These are phyloP conservation scores for Takashimella koratensis DNA, from an alignment of 1,284 basidiomycete genomes.

Conservation along the genomic window DNA sequence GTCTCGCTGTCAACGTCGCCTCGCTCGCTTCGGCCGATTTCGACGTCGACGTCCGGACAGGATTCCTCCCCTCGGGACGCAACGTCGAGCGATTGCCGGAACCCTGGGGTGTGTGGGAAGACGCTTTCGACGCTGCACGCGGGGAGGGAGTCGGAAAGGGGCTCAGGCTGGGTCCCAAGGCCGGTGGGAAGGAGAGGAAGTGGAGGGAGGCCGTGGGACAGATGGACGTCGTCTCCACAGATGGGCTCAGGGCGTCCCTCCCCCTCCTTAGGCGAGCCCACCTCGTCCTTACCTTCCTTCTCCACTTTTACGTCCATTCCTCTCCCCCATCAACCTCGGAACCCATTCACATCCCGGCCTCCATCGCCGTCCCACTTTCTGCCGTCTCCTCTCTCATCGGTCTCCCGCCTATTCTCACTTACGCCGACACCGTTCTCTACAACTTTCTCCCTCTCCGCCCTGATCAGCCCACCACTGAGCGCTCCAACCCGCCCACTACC, in stretches of 20 bases:
- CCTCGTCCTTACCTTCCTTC: conserved; percentile 75
- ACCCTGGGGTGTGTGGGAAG: conserved; percentile 71
- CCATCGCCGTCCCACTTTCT: conserved; percentile 75
- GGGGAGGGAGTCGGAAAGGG: conserved; percentile 47
- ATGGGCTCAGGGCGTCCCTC: conserved; percentile 58
- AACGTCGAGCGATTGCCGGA: conserved; percentile 63
- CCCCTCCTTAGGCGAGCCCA: conserved; percentile 74
- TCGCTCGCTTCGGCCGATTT: conserved; percentile 90
- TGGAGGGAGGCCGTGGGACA: conserved; percentile 66
- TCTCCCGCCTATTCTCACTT: conserved; percentile 85
- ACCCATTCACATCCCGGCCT: conserved; percentile 58
- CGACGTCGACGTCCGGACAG: conserved; percentile 86
- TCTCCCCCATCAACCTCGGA: conserved; percentile 35
- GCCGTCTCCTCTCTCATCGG: conserved; percentile 69
- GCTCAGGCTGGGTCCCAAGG: conserved; percentile 56
- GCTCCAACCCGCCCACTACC: conserved; percentile 51
- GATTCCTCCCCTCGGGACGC: conserved; percentile 82
- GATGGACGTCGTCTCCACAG: conserved; percentile 63
- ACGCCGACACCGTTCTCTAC: conserved; percentile 90
- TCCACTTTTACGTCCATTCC: conserved; percentile 86
- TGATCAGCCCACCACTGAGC: conserved; percentile 55
- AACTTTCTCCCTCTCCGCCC: conserved; percentile 64
- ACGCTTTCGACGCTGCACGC: conserved; percentile 53
- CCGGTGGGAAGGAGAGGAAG: conserved; percentile 49
- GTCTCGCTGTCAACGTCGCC: conserved; percentile 62